Evolutionary conservation across 345 rosid species (phyloP), one percentile per base, ranked within the genome.

Genomic region (Eucalyptus leucophloia): DNA sequence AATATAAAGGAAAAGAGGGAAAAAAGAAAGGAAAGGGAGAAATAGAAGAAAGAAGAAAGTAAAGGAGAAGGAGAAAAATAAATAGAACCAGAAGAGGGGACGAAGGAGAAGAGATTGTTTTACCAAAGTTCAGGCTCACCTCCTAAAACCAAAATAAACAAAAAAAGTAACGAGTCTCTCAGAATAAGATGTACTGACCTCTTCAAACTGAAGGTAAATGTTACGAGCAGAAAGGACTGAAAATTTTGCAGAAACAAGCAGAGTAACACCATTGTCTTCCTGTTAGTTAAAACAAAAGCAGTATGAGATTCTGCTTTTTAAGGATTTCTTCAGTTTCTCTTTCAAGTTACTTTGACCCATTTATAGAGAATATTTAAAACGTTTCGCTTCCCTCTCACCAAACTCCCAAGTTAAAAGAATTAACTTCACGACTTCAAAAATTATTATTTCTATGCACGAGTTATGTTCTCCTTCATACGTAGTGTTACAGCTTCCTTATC

Each of bases 221-320:
- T 95, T 97, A 28, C 98, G 95, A 81, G 87, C 91, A 69, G 99
- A 95, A 90, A 96, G 95, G 49, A 94, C 91, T 45, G 94, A 93
- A 89, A 97, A 96, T 87, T 95, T 97, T 10, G 99, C 99, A 86
- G 98, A 92, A 90, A 97, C 99, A 88, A 96, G 96, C 89, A 96
- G 95, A 89, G 99, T 96, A 62, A 96, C 99, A 88, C 99, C 99
- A 86, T 94, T 97, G 91, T 96, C 96, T 44, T 96, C 97, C 99
- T 97, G 94, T 82, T 87, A 90, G 91, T 86, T 24, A 30, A 54
- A 50, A 18, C 69, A 40, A n/a, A 88, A 58, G 32, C 40, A 87
- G 50, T n/a, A 42, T 37, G 72, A 58, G 81, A 87, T 13, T 58
- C 45, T 37, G 28, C 83, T 19, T 72, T 72, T 21, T 86, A 51